These are phyloP conservation scores for Diutina sp. DNA, from an alignment of 1,139 yeast species.

Conservation along the genomic window DNA sequence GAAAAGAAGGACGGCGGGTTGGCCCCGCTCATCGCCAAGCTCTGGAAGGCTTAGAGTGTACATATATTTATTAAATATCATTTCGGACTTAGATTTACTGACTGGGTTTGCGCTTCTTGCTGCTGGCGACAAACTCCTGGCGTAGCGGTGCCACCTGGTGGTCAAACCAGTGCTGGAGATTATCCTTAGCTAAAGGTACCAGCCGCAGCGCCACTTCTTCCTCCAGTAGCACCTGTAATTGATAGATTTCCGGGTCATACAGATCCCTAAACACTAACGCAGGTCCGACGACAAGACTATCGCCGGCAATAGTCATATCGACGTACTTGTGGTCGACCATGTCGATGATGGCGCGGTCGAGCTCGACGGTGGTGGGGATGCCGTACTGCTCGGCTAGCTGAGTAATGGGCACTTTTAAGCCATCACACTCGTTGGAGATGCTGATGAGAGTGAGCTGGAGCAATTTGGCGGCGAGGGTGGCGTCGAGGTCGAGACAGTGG, in stretches of 20 bases:
- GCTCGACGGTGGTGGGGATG: neutral
- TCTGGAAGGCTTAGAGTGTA: slow-evolving; percentile 2
- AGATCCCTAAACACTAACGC: neutral
- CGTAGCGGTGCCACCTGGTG: neutral
- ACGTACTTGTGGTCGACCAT: neutral
- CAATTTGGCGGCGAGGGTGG: neutral
- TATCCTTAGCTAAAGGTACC: neutral
- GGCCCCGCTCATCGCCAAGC: neutral
- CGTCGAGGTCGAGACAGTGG: neutral
- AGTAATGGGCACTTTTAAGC: neutral
- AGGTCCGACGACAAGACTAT: neutral
- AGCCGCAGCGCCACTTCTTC: neutral
- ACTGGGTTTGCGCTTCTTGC: neutral
- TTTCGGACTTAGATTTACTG: neutral
- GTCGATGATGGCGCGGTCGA: neutral
- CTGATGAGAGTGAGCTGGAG: neutral
- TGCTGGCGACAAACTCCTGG: neutral
- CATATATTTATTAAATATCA: neutral
- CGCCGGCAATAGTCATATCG: neutral
- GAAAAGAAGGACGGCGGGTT: slow-evolving; percentile 45
- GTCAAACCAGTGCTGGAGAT: neutral
- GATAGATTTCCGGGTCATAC: neutral
- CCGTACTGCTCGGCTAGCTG: neutral
- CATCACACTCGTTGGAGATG: neutral
- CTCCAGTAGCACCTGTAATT: neutral